These are phyloP conservation scores for Aspergillus affinis DNA, from an alignment of 495 filamentous ascomycete genomes.

Conservation along the genomic window DNA sequence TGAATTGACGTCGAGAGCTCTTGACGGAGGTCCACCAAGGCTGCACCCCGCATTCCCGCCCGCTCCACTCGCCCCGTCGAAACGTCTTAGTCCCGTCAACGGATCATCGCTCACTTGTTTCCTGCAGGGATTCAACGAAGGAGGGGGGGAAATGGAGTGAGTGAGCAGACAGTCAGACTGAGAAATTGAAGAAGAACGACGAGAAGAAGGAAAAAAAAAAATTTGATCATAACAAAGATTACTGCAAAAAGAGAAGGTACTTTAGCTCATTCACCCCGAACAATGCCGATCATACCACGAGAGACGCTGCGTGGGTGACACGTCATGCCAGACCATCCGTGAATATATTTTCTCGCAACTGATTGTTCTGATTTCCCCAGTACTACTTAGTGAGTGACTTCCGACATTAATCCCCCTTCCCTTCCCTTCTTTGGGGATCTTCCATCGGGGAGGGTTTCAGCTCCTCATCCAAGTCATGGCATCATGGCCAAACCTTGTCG, in stretches of 20 bases:
- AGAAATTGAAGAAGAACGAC: not conserved
- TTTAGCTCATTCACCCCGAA: too few species aligned
- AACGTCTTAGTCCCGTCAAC: slow-evolving; percentile 4
- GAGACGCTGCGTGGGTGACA: not conserved
- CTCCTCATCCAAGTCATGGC: not conserved
- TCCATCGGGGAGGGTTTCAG: not conserved
- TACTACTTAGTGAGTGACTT: not conserved
- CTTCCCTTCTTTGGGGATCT: too few species aligned
- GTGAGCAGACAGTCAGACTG: not conserved
- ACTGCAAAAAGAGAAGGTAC: not conserved
- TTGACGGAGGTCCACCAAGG: slow-evolving; percentile 24
- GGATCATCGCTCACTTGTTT: too few species aligned
- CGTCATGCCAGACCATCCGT: slow-evolving; percentile 2
- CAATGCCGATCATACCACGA: too few species aligned
- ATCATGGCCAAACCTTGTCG: slow-evolving; percentile 1
- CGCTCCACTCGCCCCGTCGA: slow-evolving; percentile 29
- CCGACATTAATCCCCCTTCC: too few species aligned
- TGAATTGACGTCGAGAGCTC: slow-evolving; percentile 37
- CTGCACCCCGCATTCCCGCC: slow-evolving; percentile 46
- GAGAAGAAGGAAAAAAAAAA: too few species aligned
- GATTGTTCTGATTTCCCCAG: not conserved
- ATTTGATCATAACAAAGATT: too few species aligned
- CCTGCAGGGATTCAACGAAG: too few species aligned
- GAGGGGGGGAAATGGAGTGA: too few species aligned
- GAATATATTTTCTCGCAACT: too few species aligned